Evolutionary conservation across 2,329 filamentous ascomycete species (phyloP).

Genomic region (Colletotrichum lupini): DNA sequence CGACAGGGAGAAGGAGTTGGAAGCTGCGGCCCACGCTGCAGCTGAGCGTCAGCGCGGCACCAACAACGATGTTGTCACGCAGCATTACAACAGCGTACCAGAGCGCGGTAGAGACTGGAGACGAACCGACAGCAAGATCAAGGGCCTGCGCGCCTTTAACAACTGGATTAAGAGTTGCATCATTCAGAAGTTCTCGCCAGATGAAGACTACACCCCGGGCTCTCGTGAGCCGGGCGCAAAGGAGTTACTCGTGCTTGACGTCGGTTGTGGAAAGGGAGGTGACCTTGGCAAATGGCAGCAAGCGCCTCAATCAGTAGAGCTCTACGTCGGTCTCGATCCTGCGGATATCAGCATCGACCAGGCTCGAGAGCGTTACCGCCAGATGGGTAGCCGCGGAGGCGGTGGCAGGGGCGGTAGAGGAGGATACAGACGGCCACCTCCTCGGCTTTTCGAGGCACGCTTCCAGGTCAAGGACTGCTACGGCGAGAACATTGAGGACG

Average conservation of each 20-base stretch:
- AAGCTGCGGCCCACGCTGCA: constrained; percentile 48
- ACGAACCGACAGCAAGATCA: constrained; percentile 93
- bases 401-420: constrained; percentile 67
- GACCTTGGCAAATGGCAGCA: constrained; percentile 97
- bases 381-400: constrained; percentile 72
- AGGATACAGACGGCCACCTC: constrained; percentile 57
- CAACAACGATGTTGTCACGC: constrained; percentile 86
- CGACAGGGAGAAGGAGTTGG: constrained; percentile 62
- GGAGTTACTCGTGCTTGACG: constrained; percentile 85
- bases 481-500: constrained; percentile 82
- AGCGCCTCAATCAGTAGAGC: constrained; percentile 87
- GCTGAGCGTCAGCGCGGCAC: constrained; percentile 62
- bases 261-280: constrained; percentile 96
- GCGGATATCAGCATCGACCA: constrained; percentile 93
- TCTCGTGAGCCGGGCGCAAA: constrained; percentile 67
- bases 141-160: constrained; percentile 93
- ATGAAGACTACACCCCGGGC: constrained; percentile 76
- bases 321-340: constrained; percentile 95
- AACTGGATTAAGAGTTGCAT: constrained; percentile 99
- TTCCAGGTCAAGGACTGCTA: constrained; percentile 96
- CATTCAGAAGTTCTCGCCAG: constrained; percentile 94
- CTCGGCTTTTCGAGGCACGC: constrained; percentile 81
- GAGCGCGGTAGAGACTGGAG: constrained; percentile 95
- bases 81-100: constrained; percentile 96
- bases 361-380: constrained; percentile 83